Evolutionary conservation across 1,284 basidiomycete species (phyloP), one percentile per base, ranked within the genome.

Genomic region (Ustilago tritici): DNA sequence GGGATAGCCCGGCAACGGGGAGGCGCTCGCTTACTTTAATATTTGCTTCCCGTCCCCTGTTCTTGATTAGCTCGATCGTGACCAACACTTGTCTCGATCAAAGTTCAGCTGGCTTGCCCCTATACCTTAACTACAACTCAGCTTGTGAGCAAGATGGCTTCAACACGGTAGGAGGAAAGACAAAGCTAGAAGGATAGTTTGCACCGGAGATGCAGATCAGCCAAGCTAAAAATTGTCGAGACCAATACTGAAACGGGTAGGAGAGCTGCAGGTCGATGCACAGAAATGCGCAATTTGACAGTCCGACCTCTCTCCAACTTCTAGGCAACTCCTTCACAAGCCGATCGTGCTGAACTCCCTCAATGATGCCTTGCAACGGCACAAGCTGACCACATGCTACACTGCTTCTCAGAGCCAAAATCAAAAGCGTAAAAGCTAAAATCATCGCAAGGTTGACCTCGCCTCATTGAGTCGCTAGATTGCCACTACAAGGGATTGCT

Each of bases 201-300:
- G 23, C 23, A 28, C 23, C 3, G 23, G 23, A 23, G 23, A 23
- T 23, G 23, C 23, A 23, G 23, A 40, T 15, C 10, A 40, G 10
- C 38, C 11, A 40, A 40, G 38, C 38, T 3, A 40, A 17, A 54
- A 31, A 23, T 54, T 36, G 17, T 34, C 53, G 53, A 54, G 53
- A 54, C 53, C 53, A 54, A 54, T 5, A 54, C 53, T 36, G 17
- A 40, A 49, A 19, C 23, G 46, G n/a, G 19, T 49, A 12, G 49
- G 31, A 50, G 28, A 50, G 31, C 23, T 50, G 49, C 49, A 50
- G 49, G 10, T 50, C 11, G 43, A 56, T 57, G 55, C 54, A 40
- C 2, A 49, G 43, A 47, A 46, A 34, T 55, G 56, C 63, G 46
- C 31, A 65, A 17, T 65, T 65, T 65, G 63, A 65, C 41, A 65